Evolutionary conservation across 768 basidiomycete genomes (phyloP), one percentile per base, ranked within the genome.

Genomic region (Suillus alpinus): DNA sequence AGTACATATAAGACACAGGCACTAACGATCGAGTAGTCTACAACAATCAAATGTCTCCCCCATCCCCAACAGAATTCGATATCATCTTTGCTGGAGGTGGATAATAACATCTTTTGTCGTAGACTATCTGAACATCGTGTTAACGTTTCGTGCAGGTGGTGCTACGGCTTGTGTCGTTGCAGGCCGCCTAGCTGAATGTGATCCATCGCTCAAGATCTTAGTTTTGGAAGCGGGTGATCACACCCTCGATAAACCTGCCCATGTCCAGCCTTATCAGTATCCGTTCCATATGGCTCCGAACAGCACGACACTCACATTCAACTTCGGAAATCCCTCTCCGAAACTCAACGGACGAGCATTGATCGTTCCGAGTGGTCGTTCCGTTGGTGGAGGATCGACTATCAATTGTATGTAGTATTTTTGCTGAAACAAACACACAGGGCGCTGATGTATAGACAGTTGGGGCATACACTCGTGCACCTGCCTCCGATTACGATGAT

Each of bases 391-490:
- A 23, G 66, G 86, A 46, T 68, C 67, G 4, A 59, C 37, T 59
- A 77, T 87, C 23, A 87, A 87, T 63, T 84, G 85, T 84, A 53
- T 37, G 78, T 63, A 12, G 4, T 37, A 64, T 53, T 41, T 13
- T 64, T 59, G 57, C 31, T 36, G 6, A 31, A 61, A 14, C 56
- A 32, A 20, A 46, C 23, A 6, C n/a, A n/a, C n/a, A n/a, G n/a
- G n/a, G n/a, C 62, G 34, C 34, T 57, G 64, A 6, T 31, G 57
- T 14, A 56, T 59, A 1, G 40, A 52, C 43, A 72, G 77, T 71
- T 60, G 74, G 77, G 66, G 81, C 86, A 78, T 87, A 86, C 66
- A 83, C 80, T 1, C 80, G 87, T 31, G 80, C 84, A 6, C 69
- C 82, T 31, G 67, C 84, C 3, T 86, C 85, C 0, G 87, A 88